A percentile compares a stretch with the other conserved stretches of the same genome.
phyloP scores from a whole-genome alignment of 371 early-diverging fungal species.

The Mycotypha africana region DNA sequence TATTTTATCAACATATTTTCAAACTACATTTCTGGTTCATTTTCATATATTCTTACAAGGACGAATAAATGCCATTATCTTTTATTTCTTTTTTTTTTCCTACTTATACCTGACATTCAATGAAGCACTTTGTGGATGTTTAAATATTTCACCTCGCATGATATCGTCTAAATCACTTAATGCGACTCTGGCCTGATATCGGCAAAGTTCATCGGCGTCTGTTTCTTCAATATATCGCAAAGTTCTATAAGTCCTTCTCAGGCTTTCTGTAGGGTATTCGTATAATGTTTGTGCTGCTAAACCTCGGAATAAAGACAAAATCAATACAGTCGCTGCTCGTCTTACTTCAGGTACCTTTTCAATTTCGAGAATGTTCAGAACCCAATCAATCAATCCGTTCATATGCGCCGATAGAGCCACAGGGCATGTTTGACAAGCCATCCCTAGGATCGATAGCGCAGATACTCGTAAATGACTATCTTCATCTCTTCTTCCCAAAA shows the following conservation, averaged over 20 bases:
- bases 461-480: slow-evolving; percentile 43
- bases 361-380: slow-evolving; percentile 56
- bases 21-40: slow-evolving; percentile 2
- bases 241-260: slow-evolving; percentile 51
- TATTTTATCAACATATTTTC: no score
- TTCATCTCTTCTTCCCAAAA: slow-evolving; percentile 45
- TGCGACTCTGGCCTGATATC: slow-evolving; percentile 60
- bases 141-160: slow-evolving; percentile 46
- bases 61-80: no score
- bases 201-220: slow-evolving; percentile 63
- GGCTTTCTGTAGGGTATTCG: slow-evolving; percentile 49
- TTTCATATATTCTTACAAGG: neutral
- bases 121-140: slow-evolving; percentile 9
- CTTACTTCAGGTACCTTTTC: slow-evolving; percentile 59
- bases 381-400: slow-evolving; percentile 60
- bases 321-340: slow-evolving; percentile 65
- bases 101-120: slow-evolving; percentile 7
- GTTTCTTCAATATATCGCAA: slow-evolving; percentile 60
- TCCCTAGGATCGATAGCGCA: slow-evolving; percentile 72
- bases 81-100: no score
- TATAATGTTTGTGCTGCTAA: slow-evolving; percentile 50
- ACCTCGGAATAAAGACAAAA: slow-evolving; percentile 66
- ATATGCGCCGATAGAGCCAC: slow-evolving; percentile 62
- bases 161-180: slow-evolving; percentile 59
- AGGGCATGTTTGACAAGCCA: slow-evolving; percentile 70